Conservation (phyloP, 1,284 basidiomycete species). For the Lignosus rhinocerotis region DNA sequence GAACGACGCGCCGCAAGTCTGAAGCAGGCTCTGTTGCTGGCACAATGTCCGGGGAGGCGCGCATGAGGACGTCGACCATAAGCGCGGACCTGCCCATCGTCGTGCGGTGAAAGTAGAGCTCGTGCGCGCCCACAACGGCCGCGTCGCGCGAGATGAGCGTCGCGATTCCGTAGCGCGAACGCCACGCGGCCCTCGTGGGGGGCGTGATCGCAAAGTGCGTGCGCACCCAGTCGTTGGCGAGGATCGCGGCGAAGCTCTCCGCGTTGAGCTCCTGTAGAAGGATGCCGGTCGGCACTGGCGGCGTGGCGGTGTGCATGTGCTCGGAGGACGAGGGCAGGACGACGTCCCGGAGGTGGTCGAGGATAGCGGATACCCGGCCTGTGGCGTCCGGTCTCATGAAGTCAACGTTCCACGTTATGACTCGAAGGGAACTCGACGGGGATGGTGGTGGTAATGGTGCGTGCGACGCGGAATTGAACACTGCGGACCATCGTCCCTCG, state of each 20-base stretch:
- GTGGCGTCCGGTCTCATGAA: slow-evolving; percentile 39
- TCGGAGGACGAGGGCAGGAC: slow-evolving; percentile 36
- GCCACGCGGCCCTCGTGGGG: slow-evolving; percentile 53
- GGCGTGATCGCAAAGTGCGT: slow-evolving; percentile 59
- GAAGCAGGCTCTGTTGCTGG: background rate
- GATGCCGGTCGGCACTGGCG: slow-evolving; percentile 55
- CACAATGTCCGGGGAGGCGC: slow-evolving; percentile 29
- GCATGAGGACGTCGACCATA: slow-evolving; percentile 55
- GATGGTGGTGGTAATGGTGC: too few species aligned
- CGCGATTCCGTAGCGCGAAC: slow-evolving; percentile 57
- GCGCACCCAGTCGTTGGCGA: slow-evolving; percentile 60
- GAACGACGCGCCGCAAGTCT: slow-evolving; percentile 34
- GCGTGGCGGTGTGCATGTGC: slow-evolving; percentile 26
- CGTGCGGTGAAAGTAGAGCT: slow-evolving; percentile 53
- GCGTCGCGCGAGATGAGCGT: slow-evolving; percentile 62
- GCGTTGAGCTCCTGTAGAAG: slow-evolving; percentile 65
- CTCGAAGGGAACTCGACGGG: slow-evolving; percentile 33
- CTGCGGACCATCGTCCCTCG: too few species aligned
- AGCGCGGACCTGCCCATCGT: slow-evolving; percentile 53
- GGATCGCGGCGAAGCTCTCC: slow-evolving; percentile 45
- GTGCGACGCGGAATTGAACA: too few species aligned
- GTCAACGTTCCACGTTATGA: slow-evolving; percentile 73
- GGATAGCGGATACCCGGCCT: slow-evolving; percentile 45
- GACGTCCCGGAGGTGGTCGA: slow-evolving; percentile 53
- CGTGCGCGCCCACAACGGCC: slow-evolving; percentile 44